Base-by-base conservation (phyloP, 768 basidiomycete species). In the Lentinula lateritia region DNA sequence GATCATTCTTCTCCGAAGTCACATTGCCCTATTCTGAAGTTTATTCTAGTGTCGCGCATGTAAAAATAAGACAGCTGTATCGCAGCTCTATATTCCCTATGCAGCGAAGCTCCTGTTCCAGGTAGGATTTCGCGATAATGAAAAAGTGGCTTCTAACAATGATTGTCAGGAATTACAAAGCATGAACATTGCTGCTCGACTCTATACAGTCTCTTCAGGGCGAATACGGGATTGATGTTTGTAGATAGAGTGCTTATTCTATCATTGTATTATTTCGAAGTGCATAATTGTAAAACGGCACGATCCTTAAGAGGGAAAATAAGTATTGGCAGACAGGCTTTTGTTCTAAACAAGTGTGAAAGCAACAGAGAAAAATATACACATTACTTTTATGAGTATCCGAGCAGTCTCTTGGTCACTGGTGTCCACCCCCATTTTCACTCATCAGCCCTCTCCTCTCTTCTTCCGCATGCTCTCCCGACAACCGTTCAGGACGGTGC, bases 61-160 rank as follows among this genome's bases (percentile, higher is more conserved):
- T 76, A 92, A 95, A 72, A 98, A 97, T 79, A 95, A 95, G 78
- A 96, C 94, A 16, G 92, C 92, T 36, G 90, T 90, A 72, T 93
- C 92, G 55, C 95, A 95, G 66, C 72, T 93, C 6, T 91, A 92
- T 68, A 92, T 96, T 72, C 95, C 97, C 32, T 99, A 99, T 71
- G 96, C 97, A 10, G 96, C 96, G 18, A 97, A 98, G 73, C 75
- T 97, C 60, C 81, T 98, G 50, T 95, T 97, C 89, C 95, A 97
- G 85, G 93, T 87, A 28, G 28, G 68, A 46, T 80, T 72, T 58
- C 1, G 9, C 48, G 52, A 35, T 23, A 5, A 6, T 53, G 55
- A 18, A 46, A 35, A 42, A 18, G 41, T 34, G 34, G 5, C 56
- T 46, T 45, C 28, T 63, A 28, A 43, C 43, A 43, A 52, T 50